These are phyloP conservation scores for Mucuna pruriens DNA, from an alignment of 306 rosid genomes.

Conservation along the genomic window DNA sequence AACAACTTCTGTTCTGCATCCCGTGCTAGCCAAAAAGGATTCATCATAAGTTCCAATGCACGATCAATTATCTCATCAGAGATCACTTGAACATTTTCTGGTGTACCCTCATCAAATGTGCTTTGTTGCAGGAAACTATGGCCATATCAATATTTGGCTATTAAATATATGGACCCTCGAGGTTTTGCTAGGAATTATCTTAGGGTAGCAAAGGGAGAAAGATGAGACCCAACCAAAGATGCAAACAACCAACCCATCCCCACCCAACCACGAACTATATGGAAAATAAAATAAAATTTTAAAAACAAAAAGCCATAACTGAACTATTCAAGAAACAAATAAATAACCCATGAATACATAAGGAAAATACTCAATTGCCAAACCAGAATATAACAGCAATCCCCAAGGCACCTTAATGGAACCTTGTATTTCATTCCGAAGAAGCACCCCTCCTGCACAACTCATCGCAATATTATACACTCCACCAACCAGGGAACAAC, in stretches of 20 bases:
- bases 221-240: neutral
- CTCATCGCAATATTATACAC: constrained; percentile 16
- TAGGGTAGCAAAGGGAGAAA: neutral
- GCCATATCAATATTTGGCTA: constrained; percentile 45
- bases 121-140: constrained; percentile 42
- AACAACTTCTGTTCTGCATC: neutral
- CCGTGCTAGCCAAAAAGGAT: neutral
- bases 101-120: constrained; percentile 1
- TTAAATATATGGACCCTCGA: constrained; percentile 27
- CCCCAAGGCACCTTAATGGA: neutral
- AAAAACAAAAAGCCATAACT: neutral
- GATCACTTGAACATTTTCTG: constrained; percentile 12
- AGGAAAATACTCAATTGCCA: neutral
- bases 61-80: neutral
- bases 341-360: neutral
- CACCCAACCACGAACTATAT: neutral
- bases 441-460: neutral
- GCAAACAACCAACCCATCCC: neutral
- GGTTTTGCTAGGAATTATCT: constrained; percentile 38
- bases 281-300: neutral
- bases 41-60: neutral
- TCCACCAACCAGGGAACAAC: constrained; percentile 12
- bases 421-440: neutral
- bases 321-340: neutral
- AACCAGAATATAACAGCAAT: neutral